phyloP scores from a whole-genome alignment of 2,329 filamentous ascomycete genomes.

The Decorospora gaudefroyi region DNA sequence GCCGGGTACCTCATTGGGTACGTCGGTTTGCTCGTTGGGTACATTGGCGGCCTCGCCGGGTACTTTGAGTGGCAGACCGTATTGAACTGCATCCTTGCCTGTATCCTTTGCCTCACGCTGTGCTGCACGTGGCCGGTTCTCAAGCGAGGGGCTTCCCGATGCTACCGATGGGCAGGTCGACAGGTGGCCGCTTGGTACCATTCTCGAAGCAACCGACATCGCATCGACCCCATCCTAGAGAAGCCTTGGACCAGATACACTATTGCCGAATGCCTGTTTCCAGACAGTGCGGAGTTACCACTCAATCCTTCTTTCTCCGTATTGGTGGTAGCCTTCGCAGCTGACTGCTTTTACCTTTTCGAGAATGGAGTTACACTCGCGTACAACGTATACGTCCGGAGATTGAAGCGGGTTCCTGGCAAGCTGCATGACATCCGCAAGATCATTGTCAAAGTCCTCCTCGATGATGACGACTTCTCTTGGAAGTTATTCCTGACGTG shows the following conservation, averaged over 20 bases:
- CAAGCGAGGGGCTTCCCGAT: neutral
- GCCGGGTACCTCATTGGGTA: neutral
- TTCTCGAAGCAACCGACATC: neutral
- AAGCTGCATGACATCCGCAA: neutral
- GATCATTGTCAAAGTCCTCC: neutral
- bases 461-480: neutral
- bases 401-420: neutral
- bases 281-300: neutral
- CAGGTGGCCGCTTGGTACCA: neutral
- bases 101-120: neutral
- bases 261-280: slow-evolving; percentile 9
- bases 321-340: neutral
- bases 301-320: neutral
- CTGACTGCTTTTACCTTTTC: neutral
- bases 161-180: neutral
- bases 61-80: neutral
- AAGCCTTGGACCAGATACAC: neutral
- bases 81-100: neutral
- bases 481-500: slow-evolving; percentile 2
- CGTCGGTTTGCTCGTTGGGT: neutral
- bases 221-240: slow-evolving; percentile 7
- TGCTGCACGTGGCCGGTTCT: neutral
- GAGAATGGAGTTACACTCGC: neutral
- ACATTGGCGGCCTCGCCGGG: neutral
- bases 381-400: neutral